phyloP scores from a whole-genome alignment of 2,329 filamentous ascomycete genomes.

The Colletotrichum viniferum region DNA sequence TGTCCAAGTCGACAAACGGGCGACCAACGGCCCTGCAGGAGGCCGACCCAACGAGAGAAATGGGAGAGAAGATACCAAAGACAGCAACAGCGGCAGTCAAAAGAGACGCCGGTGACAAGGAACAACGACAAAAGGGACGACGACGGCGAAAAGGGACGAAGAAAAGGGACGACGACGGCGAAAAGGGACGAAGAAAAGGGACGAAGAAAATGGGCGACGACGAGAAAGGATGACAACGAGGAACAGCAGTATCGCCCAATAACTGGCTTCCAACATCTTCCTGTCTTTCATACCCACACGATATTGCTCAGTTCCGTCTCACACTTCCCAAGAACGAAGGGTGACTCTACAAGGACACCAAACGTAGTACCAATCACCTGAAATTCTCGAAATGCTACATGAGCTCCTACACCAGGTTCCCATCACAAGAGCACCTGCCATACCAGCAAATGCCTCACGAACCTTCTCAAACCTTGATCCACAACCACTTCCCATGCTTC shows the following conservation, averaged over 20 bases:
- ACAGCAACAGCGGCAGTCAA: neutral
- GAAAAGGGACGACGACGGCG: too few species aligned
- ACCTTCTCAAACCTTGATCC: conserved; percentile 37
- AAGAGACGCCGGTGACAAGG: neutral
- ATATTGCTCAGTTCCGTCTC: neutral
- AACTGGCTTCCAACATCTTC: neutral
- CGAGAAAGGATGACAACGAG: neutral
- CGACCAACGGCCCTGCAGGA: neutral
- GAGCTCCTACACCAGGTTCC: neutral
- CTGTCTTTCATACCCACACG: neutral
- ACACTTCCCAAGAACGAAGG: neutral
- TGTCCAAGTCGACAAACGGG: neutral
- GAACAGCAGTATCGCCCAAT: neutral
- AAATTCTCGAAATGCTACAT: neutral
- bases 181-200: too few species aligned
- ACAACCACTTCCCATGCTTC: conserved; percentile 40
- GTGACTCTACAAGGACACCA: neutral
- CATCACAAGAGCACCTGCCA: neutral
- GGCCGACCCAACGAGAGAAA: neutral
- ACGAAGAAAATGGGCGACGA: neutral
- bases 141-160: neutral
- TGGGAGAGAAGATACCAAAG: neutral
- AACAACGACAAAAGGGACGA: neutral
- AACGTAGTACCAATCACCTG: neutral
- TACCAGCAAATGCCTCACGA: neutral